Conservation (phyloP, 2,329 filamentous ascomycete genomes). For the Pseudopithomyces maydicus region DNA sequence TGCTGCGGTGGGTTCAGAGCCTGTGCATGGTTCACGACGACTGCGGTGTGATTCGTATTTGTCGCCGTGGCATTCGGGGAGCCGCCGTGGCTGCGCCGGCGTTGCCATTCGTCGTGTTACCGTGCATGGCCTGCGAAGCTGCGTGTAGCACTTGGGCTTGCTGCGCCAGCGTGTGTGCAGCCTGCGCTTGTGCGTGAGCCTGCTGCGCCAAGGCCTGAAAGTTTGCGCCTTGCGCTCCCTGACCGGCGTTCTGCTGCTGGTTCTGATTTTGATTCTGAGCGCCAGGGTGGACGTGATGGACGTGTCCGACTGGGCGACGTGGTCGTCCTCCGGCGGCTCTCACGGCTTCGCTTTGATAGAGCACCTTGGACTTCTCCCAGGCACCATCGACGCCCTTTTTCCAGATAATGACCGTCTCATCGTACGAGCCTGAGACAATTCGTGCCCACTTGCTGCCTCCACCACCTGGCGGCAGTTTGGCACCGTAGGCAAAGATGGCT, state of each 20-base stretch:
- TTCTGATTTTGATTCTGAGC: slow-evolving; percentile 25
- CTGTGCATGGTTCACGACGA: slow-evolving; percentile 16
- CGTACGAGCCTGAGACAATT: slow-evolving; percentile 97
- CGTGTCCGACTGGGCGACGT: slow-evolving; percentile 29
- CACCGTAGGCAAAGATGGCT: slow-evolving; percentile 79
- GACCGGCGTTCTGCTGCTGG: slow-evolving; percentile 17
- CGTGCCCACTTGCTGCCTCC: slow-evolving; percentile 87
- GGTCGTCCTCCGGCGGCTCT: slow-evolving; percentile 52
- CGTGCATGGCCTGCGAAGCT: slow-evolving; percentile 35
- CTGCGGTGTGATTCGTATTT: slow-evolving; percentile 6
- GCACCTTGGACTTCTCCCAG: slow-evolving; percentile 78
- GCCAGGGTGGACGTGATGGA: slow-evolving; percentile 25
- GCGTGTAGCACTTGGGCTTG: slow-evolving; percentile 43
- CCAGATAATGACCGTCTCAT: slow-evolving; percentile 96
- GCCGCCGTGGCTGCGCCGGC: slow-evolving; percentile 11
- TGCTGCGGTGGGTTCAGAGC: slow-evolving; percentile 19
- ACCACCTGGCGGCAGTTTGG: slow-evolving; percentile 87
- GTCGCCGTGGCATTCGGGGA: slow-evolving; percentile 7
- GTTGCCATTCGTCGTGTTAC: slow-evolving; percentile 19
- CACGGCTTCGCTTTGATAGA: slow-evolving; percentile 74
- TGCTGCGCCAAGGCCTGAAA: slow-evolving; percentile 43
- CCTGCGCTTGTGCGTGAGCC: slow-evolving; percentile 43
- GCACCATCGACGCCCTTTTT: slow-evolving; percentile 80
- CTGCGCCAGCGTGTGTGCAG: slow-evolving; percentile 39
- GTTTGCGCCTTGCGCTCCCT: slow-evolving; percentile 23